Conservation (phyloP, 305 asterid genomes). For the Petunia hybrid region DNA sequence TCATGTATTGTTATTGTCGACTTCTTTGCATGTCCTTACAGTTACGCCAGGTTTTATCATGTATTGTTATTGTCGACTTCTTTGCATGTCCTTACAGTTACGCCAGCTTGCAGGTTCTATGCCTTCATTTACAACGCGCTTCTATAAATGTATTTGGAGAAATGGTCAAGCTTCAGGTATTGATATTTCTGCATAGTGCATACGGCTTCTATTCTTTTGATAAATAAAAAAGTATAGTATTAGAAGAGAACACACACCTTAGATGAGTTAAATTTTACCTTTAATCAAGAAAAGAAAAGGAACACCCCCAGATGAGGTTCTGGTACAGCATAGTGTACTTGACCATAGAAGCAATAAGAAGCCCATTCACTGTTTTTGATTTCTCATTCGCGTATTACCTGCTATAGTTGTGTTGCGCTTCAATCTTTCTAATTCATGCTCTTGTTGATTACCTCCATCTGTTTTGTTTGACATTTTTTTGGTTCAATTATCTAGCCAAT, state of each 20-base stretch:
- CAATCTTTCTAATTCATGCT: neutral
- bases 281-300: neutral
- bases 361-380: neutral
- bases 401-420: constrained; percentile 2
- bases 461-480: neutral
- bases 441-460: neutral
- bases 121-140: constrained; percentile 93
- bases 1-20: neutral
- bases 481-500: neutral
- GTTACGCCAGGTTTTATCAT: constrained; percentile 26
- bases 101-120: constrained; percentile 71
- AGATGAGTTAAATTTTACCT: neutral
- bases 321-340: neutral
- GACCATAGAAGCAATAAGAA: constrained; percentile 1
- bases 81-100: constrained; percentile 32
- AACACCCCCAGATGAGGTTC: neutral
- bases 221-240: neutral
- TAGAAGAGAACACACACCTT: neutral
- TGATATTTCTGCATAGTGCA: neutral
- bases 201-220: neutral
- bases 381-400: neutral
- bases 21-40: constrained; percentile 30
- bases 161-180: constrained; percentile 76
- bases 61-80: neutral
- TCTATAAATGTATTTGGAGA: constrained; percentile 78